Conservation (phyloP, 768 basidiomycete genomes). For the Phaeolepiota aurea region DNA sequence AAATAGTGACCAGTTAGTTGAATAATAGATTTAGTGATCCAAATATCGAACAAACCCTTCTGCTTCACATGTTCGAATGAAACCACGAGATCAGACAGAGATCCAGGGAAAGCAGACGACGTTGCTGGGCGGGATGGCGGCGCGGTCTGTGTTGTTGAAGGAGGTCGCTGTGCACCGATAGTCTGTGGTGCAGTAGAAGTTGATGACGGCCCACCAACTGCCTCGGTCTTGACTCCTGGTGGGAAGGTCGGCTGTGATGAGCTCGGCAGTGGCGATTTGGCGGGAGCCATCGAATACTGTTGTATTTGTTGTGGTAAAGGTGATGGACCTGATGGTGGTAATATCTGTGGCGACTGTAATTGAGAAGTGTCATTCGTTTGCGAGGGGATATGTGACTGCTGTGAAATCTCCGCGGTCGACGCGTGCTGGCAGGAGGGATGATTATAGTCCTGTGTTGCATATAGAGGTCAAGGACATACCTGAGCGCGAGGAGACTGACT, state of each 20-base stretch:
- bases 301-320: conserved; percentile 36
- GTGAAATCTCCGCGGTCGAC: conserved; percentile 26
- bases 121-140: conserved; percentile 16
- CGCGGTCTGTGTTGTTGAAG: conserved; percentile 42
- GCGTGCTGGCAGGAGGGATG: conserved; percentile 20
- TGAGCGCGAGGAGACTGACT: conserved; percentile 31
- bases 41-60: conserved; percentile 73
- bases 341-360: conserved; percentile 15
- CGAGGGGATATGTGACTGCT: conserved; percentile 23
- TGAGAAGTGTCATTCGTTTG: conserved; percentile 19
- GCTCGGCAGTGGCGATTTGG: conserved; percentile 25
- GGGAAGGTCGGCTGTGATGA: conserved; percentile 55
- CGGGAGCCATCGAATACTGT: conserved; percentile 15
- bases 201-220: conserved; percentile 19
- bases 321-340: conserved; percentile 26
- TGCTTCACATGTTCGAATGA: conserved; percentile 96
- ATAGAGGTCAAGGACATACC: conserved; percentile 22
- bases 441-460: not conserved
- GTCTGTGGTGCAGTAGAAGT: conserved; percentile 25
- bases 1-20: conserved; percentile 1
- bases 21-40: not conserved
- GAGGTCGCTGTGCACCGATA: conserved; percentile 40
- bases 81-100: conserved; percentile 84
- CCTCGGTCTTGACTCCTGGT: conserved; percentile 57
- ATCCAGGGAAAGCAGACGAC: conserved; percentile 64